Conservation (phyloP, 345 rosid genomes). For the Populus simonii region DNA sequence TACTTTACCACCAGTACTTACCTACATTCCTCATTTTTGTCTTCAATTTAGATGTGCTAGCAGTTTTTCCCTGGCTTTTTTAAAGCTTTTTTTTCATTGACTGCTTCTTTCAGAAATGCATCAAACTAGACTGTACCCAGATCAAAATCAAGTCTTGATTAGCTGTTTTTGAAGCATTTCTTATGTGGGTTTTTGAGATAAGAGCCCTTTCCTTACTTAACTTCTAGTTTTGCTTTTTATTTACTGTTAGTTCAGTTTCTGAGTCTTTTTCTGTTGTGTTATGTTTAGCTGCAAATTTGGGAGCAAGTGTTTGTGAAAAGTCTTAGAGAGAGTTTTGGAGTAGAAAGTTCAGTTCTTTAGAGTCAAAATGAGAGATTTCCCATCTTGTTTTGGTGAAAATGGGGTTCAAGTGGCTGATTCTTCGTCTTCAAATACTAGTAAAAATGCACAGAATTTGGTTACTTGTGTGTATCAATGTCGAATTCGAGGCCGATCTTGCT, state of each 20-base stretch:
- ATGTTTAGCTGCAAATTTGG: conserved; percentile 30
- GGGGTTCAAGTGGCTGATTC: conserved; percentile 85
- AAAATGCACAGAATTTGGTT: conserved; percentile 67
- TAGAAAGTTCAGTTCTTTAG: conserved; percentile 16
- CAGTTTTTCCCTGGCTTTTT: conserved; percentile 7
- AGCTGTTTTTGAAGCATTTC: conserved; percentile 29
- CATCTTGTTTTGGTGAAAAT: conserved; percentile 93
- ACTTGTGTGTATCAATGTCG: conserved; percentile 72
- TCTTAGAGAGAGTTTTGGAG: conserved; percentile 19
- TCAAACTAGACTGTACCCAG: conserved; percentile 16
- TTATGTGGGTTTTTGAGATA: conserved; percentile 37
- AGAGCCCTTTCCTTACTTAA: conserved; percentile 6
- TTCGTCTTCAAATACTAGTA: conserved; percentile 59
- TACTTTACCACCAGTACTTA: conserved; percentile 17
- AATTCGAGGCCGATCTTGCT: conserved; percentile 57
- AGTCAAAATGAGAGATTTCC: conserved; percentile 78
- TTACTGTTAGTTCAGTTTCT: conserved; percentile 3
- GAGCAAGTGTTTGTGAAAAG: conserved; percentile 35
- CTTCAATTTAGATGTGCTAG: conserved; percentile 19
- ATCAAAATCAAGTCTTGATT: conserved; percentile 28
- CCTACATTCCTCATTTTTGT: conserved; percentile 38
- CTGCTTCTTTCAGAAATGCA: conserved; percentile 16
- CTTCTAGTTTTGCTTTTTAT: conserved; percentile 1
- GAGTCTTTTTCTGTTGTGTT: conserved; percentile 10
- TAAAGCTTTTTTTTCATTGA: background rate